Evolutionary conservation across 2,329 filamentous ascomycete genomes (phyloP), one percentile per base, ranked within the genome.

Genomic region (Trichoderma sp.): DNA sequence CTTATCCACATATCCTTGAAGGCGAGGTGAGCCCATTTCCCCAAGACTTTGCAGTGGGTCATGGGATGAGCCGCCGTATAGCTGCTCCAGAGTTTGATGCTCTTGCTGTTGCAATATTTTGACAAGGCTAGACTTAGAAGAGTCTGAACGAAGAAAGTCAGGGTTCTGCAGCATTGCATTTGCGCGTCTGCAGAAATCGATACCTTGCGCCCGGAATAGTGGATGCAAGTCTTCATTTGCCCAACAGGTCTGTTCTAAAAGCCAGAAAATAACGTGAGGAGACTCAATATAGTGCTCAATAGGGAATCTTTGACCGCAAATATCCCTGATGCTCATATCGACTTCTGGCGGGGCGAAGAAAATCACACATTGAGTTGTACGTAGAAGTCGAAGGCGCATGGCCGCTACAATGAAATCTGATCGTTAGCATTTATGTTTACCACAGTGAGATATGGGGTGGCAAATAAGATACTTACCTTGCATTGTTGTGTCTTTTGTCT

Each of bases 321-420:
- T 63, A 67, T 89, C 85, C 0, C 85, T 72, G 37, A 91, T 89
- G 70, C 84, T 89, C 32, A 87, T 85, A 39, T 90, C 82, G 0
- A 90, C 88, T 73, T 91, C 88, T 0, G 84, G 85, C 0, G 88
- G 87, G 0, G 85, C 83, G 24, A 88, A 82, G 59, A 90, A 86
- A 8, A 78, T 77, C 0, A 91, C 75, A 0, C 84, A 85, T 68
- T 91, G 88, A 0, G 85, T 85, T 0, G 82, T 80, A 0, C 77
- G 79, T 0, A 92, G 79, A 56, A 90, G 85, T 1, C 90, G 82
- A 0, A 91, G 76, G 69, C 89, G 79, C 89, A 91, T 91, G 0
- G 89, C 88, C 65, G 89, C 89, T 87, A 69, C 28, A 8, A 2
- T 18, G 6, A 18, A 1, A 18, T 56, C 1, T 1, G 5, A 49